A percentile compares a stretch with the other conserved stretches of the same genome.
Evolutionary conservation across 1,284 basidiomycete genomes (phyloP).

Genomic region (Tremellales sp.): DNA sequence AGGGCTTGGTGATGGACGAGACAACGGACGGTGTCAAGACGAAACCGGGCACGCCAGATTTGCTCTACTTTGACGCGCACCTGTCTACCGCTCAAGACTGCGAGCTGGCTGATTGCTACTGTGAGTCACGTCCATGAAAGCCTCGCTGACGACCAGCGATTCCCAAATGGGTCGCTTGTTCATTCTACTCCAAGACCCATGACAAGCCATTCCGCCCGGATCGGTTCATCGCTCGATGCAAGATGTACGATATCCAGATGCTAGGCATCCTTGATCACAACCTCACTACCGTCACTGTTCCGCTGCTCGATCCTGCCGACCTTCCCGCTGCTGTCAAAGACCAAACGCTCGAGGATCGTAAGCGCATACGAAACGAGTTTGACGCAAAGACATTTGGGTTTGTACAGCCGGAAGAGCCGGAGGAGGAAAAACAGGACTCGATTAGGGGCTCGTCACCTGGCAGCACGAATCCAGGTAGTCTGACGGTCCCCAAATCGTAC

Average conservation of each 20-base stretch:
- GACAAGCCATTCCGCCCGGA: slow-evolving; percentile 72
- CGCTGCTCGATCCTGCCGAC: slow-evolving; percentile 55
- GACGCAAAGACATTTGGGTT: slow-evolving; percentile 33
- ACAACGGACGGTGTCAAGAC: slow-evolving; percentile 35
- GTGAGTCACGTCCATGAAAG: slow-evolving; percentile 17
- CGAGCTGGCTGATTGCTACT: slow-evolving; percentile 43
- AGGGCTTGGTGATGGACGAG: slow-evolving; percentile 51
- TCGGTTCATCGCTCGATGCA: slow-evolving; percentile 83
- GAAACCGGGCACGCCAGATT: slow-evolving; percentile 58
- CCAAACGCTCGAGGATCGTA: slow-evolving; percentile 25
- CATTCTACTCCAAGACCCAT: slow-evolving; percentile 47
- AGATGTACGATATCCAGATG: slow-evolving; percentile 94
- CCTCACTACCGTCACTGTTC: slow-evolving; percentile 78
- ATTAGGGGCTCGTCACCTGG: neutral
- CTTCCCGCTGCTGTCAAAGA: slow-evolving; percentile 12
- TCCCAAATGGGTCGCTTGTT: slow-evolving; percentile 47
- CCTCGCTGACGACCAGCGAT: slow-evolving; percentile 21
- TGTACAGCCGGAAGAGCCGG: neutral
- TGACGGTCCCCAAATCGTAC: slow-evolving; percentile 27
- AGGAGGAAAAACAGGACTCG: neutral
- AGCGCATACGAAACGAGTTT: slow-evolving; percentile 29
- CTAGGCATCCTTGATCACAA: slow-evolving; percentile 85
- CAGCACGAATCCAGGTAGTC: neutral
- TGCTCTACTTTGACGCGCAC: slow-evolving; percentile 68
- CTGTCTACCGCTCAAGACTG: slow-evolving; percentile 28